Base-by-base conservation (phyloP, 1,139 yeast species). In the Candida labiduridarum region DNA sequence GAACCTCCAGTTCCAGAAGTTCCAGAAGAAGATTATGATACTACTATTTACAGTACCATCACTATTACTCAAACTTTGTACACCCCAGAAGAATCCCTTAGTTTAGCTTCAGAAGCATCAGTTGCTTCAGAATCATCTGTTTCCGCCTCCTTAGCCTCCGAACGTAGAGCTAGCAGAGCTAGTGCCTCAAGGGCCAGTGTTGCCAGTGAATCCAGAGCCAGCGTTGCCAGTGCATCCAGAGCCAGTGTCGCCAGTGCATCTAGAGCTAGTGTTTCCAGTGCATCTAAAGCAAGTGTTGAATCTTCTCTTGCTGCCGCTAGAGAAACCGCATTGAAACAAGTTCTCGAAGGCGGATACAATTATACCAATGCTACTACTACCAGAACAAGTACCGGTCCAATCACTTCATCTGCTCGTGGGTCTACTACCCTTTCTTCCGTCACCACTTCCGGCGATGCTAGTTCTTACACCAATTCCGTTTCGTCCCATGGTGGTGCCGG, bases 311-410 rank as follows among this genome's bases (percentile, higher is more conserved):
- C 59, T 45, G 58, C 63, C 29, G 53, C 58, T 29, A 33, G 47
- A 36, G 56, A 48, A 25, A 59, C 64, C 25, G 52, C 62, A 41
- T 75, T 76, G 54, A 66, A 68, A 52, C 82, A 83, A 52, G 69
- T 78, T 44, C 59, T 76, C 47, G 80, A 82, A 31, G 76, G 76
- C 48, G 81, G 82, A 49, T 74, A 79, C 9, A 59, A 65, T 16
- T 11, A 19, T 53, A 47, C 56, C 46, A 50, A 59, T 45, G 47
- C 43, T 22, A 27, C 43, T 19, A 33, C 15, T 7, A 15, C 41
- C 19, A 22, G 42, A 19, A 38, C 35, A 8, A 34, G 29, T 22
- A 38, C 31, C 8, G 19, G 33, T 27, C 31, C 31, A 27, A 40
- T 25, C 27, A 27, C 46, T 25, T 33, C 38, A n/a, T 15, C 45